Conservation (phyloP, 129 eudicot genomes). For the Helichrysum umbraculigerum region DNA sequence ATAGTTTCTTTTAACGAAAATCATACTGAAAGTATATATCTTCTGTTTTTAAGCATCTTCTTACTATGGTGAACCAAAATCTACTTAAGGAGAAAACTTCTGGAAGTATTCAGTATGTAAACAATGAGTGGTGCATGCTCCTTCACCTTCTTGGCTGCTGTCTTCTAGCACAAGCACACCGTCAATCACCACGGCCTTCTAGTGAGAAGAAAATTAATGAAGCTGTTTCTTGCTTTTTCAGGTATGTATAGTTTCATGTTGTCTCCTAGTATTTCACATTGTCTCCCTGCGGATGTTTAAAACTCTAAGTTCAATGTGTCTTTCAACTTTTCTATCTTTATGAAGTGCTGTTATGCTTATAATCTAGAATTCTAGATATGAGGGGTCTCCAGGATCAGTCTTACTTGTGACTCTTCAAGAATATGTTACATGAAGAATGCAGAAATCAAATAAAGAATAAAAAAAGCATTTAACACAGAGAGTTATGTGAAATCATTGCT, state of each 20-base stretch:
- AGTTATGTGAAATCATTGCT: neutral
- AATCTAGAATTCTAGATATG: neutral
- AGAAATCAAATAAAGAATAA: neutral
- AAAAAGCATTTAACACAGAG: neutral
- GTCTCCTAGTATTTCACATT: neutral
- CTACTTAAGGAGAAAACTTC: slow-evolving; percentile 76
- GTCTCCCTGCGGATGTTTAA: neutral
- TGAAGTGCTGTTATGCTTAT: neutral
- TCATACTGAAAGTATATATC: slow-evolving; percentile 15
- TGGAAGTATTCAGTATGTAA: slow-evolving; percentile 64
- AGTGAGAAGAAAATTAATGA: slow-evolving; percentile 68
- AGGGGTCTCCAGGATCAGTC: neutral
- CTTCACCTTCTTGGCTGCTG: slow-evolving; percentile 96
- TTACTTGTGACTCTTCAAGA: neutral
- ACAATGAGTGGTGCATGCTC: slow-evolving; percentile 59
- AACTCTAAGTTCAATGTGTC: neutral
- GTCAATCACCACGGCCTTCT: slow-evolving; percentile 43
- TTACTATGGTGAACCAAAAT: slow-evolving; percentile 73
- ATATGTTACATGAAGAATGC: neutral
- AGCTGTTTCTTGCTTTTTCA: slow-evolving; percentile 87
- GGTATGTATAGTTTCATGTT: slow-evolving; percentile 44
- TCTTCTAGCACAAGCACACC: slow-evolving; percentile 82
- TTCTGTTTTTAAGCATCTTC: slow-evolving; percentile 62
- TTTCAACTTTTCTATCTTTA: neutral
- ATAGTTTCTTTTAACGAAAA: slow-evolving; percentile 15